phyloP scores from a whole-genome alignment of 1,284 basidiomycete genomes.

The Entoloma clypeatum region DNA sequence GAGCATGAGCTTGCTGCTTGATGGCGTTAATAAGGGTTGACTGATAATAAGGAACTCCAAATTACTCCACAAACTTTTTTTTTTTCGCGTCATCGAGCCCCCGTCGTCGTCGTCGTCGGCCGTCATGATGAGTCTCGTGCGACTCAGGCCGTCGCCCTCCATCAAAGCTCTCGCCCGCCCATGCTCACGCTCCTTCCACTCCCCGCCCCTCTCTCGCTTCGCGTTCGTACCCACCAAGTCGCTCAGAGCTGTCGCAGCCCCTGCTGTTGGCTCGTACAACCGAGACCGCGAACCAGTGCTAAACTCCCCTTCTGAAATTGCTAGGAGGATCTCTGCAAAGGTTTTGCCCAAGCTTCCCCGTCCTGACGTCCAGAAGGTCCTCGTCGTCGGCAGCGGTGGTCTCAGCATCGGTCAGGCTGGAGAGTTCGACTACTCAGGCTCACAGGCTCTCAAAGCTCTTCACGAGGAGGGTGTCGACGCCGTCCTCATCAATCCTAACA shows the following conservation, averaged over 20 bases:
- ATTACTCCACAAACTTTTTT: slow-evolving; percentile 18
- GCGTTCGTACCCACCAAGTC: slow-evolving; percentile 39
- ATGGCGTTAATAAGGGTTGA: too few species aligned
- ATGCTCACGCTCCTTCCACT: slow-evolving; percentile 32
- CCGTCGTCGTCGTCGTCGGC: slow-evolving; percentile 16
- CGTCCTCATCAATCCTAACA: slow-evolving; percentile 96
- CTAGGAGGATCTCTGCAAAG: slow-evolving; percentile 85
- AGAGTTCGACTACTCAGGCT: slow-evolving; percentile 99
- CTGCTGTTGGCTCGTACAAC: slow-evolving; percentile 71
- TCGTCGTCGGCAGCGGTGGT: slow-evolving; percentile 96
- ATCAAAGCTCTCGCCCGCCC: slow-evolving; percentile 26
- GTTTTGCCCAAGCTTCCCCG: slow-evolving; percentile 85
- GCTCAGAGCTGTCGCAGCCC: slow-evolving; percentile 68
- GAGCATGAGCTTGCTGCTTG: too few species aligned
- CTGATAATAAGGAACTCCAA: too few species aligned
- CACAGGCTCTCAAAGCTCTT: slow-evolving; percentile 98
- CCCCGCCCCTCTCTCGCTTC: slow-evolving; percentile 27
- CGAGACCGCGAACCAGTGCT: slow-evolving; percentile 79
- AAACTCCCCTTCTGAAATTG: slow-evolving; percentile 90
- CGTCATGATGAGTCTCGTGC: slow-evolving; percentile 35
- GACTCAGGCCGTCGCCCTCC: slow-evolving; percentile 36
- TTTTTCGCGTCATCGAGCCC: slow-evolving; percentile 12
- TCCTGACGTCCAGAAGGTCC: slow-evolving; percentile 91
- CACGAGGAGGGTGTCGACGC: slow-evolving; percentile 94
- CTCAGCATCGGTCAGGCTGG: slow-evolving; percentile 98